A percentile compares a stretch with the other conserved stretches of the same genome.
Evolutionary conservation across 169 alveolate genomes (phyloP).

Genomic region (Theileria annulata): DNA sequence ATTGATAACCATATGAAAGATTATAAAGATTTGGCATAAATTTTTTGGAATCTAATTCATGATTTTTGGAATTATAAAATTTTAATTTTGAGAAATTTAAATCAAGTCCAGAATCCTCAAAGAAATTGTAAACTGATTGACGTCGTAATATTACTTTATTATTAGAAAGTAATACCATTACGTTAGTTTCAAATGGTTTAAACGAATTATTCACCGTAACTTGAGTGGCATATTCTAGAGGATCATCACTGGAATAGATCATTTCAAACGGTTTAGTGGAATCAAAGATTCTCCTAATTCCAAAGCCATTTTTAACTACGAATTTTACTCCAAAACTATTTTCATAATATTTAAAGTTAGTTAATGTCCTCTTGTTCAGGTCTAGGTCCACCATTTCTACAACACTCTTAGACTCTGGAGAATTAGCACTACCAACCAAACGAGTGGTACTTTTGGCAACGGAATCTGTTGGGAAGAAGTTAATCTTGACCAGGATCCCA

Average conservation of each 20-base stretch:
- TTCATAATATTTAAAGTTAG: background rate
- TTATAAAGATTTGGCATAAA: background rate
- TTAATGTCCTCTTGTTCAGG: background rate
- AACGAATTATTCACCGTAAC: too few species aligned
- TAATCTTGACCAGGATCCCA: background rate
- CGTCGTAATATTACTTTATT: background rate
- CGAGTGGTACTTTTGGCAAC: background rate
- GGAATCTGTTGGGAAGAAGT: background rate
- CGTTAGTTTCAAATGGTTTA: too few species aligned
- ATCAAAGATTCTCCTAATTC: background rate
- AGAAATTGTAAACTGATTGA: too few species aligned
- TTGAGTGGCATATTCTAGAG: background rate
- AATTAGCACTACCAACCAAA: background rate
- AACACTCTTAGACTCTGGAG: too few species aligned
- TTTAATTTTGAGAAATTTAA: background rate
- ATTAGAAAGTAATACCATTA: background rate
- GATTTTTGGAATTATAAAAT: too few species aligned
- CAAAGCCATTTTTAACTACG: background rate
- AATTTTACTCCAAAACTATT: background rate
- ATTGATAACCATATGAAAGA: background rate
- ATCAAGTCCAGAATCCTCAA: too few species aligned
- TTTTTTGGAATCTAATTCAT: too few species aligned
- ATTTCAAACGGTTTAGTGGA: background rate
- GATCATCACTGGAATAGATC: background rate
- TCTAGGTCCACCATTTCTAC: background rate